Conservation (phyloP, 2,329 filamentous ascomycete genomes). For the Claviceps sp. region DNA sequence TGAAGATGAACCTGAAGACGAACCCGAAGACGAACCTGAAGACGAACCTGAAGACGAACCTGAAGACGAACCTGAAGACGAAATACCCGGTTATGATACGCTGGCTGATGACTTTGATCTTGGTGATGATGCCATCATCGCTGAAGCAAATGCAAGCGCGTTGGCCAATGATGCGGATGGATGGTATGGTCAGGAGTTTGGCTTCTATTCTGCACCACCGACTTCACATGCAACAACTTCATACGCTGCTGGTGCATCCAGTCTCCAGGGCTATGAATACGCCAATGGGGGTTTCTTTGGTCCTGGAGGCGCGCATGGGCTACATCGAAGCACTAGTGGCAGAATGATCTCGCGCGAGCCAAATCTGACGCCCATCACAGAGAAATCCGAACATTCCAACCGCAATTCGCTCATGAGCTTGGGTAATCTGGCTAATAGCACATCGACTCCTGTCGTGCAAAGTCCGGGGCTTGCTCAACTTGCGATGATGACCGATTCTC, state of each 20-base stretch:
- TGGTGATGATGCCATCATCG: conserved; percentile 84
- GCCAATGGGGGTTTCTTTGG: conserved; percentile 84
- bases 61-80: conserved; percentile 6
- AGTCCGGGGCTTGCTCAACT: conserved; percentile 70
- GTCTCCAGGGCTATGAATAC: conserved; percentile 38
- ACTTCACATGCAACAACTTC: conserved; percentile 31
- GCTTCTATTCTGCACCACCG: conserved; percentile 66
- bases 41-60: background rate
- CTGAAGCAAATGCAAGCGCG: conserved; percentile 86
- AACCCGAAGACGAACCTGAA: background rate
- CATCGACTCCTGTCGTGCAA: conserved; percentile 34
- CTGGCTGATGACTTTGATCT: conserved; percentile 53
- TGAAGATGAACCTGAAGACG: conserved; percentile 2
- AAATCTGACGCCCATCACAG: conserved; percentile 90
- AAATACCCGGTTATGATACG: conserved; percentile 40
- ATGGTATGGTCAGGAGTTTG: conserved; percentile 93
- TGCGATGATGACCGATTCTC: conserved; percentile 45
- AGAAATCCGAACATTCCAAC: conserved; percentile 90
- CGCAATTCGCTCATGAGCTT: conserved; percentile 80
- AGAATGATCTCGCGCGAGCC: conserved; percentile 68
- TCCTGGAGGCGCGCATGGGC: conserved; percentile 40
- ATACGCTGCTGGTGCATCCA: conserved; percentile 23
- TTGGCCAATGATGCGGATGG: conserved; percentile 85
- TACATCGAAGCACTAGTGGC: conserved; percentile 59
- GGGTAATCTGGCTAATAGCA: conserved; percentile 25